Conservation (phyloP, 23 red algal species). For the Gracilaria domingensis region DNA sequence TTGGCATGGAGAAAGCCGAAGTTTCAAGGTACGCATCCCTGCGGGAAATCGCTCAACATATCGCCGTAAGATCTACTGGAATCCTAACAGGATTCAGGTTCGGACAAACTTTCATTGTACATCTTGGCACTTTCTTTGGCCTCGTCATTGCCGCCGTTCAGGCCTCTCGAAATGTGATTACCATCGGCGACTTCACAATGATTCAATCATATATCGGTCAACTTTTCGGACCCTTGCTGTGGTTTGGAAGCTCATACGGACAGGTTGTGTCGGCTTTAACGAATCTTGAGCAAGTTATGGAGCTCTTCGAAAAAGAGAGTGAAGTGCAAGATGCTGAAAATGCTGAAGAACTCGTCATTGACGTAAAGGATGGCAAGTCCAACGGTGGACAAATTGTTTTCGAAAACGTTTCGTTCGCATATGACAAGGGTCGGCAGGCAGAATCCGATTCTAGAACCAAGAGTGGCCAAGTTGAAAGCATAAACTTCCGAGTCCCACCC, state of each 20-base stretch:
- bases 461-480: slow-evolving; percentile 41
- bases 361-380: neutral
- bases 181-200: slow-evolving; percentile 87
- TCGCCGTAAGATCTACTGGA: slow-evolving; percentile 54
- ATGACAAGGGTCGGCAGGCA: neutral
- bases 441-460: neutral
- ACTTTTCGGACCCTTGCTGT: slow-evolving; percentile 87
- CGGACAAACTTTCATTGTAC: slow-evolving; percentile 82
- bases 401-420: slow-evolving; percentile 91
- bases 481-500: slow-evolving; percentile 83
- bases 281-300: slow-evolving; percentile 88
- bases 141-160: slow-evolving; percentile 74
- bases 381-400: slow-evolving; percentile 78
- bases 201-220: slow-evolving; percentile 90
- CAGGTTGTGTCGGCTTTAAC: slow-evolving; percentile 86
- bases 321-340: slow-evolving; percentile 76
- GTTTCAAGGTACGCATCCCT: slow-evolving; percentile 69
- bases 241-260: slow-evolving; percentile 86
- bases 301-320: slow-evolving; percentile 66
- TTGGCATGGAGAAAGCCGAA: slow-evolving; percentile 84
- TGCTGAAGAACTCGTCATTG: slow-evolving; percentile 59
- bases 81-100: slow-evolving; percentile 69
- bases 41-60: slow-evolving; percentile 45
- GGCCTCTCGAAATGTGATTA: slow-evolving; percentile 52
- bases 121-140: slow-evolving; percentile 64